Base-by-base conservation (phyloP, 352 stramenopile genomes). In the Phytopythium mirpurense region DNA sequence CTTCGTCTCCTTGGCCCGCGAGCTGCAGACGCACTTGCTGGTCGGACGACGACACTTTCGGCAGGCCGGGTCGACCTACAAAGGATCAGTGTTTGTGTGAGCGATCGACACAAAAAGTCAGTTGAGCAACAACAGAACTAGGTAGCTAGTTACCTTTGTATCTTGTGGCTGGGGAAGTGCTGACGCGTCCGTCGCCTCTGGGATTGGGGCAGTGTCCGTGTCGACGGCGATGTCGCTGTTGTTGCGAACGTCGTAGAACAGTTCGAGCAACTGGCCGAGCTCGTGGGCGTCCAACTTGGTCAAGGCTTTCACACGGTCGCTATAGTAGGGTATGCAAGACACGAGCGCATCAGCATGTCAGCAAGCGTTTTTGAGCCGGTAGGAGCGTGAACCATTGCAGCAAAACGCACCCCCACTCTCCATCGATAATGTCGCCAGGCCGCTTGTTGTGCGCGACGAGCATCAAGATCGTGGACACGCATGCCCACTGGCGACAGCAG, bases 241-340 rank as follows among this genome's bases (percentile, higher is more conserved):
- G 23, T 76, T 68, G 23, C 72, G 73, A 32, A 89, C 34, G 0
- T 77, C 58, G 49, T 84, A 90, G 40, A 94, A 94, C 7, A 92
- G 52, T 8, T 56, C 50, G 2, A 94, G 56, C 4, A 94, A 44
- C 59, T 91, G 79, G 26, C 79, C 59, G 7, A 92, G 61, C 42
- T 94, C 84, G 21, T 66, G 59, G 1, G 23, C 35, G 23, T 92
- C 80, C 29, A 94, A 56, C 48, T 85, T 88, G n/a, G 72, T 86
- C 19, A 89, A 46, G 8, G 32, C 9, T 31, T 67, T 68, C 23
- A 82, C 55, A 50, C 70, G 63, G 2, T 67, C 57, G 31, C 60
- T 80, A 63, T 18, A 49, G 5, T 6, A 44, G 4, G n/a, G n/a
- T n/a, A 32, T 32, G 29, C 29, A 32, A 32, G n/a, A n/a, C n/a